These are phyloP conservation scores for Ilyonectria destructans DNA, from an alignment of 2,329 filamentous ascomycete species.

Conservation along the genomic window DNA sequence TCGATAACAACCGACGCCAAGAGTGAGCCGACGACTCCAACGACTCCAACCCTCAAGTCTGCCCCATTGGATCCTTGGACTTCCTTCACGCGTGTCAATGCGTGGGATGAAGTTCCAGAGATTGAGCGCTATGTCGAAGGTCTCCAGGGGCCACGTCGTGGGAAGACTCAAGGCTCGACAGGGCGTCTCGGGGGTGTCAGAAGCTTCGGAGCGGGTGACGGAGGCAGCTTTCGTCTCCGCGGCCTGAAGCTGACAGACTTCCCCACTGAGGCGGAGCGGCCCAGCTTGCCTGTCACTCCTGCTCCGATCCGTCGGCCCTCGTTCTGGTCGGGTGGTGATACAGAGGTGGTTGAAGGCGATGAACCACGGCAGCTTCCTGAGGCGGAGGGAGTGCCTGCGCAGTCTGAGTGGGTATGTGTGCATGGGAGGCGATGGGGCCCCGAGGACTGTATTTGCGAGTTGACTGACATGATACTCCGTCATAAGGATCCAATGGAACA, in stretches of 20 bases:
- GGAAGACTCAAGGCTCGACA: conserved; percentile 51
- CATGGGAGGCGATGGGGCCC: conserved; percentile 66
- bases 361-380: conserved; percentile 76
- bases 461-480: conserved; percentile 68
- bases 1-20: conserved; percentile 48
- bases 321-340: conserved; percentile 73
- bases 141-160: conserved; percentile 74
- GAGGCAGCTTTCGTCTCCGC: conserved; percentile 29
- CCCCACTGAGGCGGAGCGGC: conserved; percentile 84
- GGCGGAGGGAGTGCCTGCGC: conserved; percentile 87
- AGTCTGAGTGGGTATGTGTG: conserved; percentile 95
- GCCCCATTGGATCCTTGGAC: conserved; percentile 77
- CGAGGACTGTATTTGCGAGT: conserved; percentile 69
- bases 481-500: conserved; percentile 79
- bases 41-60: conserved; percentile 64
- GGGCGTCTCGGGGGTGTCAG: conserved; percentile 36
- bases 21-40: conserved; percentile 64
- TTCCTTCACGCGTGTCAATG: conserved; percentile 83
- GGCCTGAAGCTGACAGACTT: conserved; percentile 88
- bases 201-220: conserved; percentile 31
- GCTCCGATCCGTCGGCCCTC: conserved; percentile 81
- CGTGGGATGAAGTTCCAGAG: conserved; percentile 92
- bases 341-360: conserved; percentile 63
- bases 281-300: conserved; percentile 92
- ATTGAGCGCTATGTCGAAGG: conserved; percentile 91